A percentile compares a stretch with the other conserved stretches of the same genome.
Evolutionary conservation across 2,329 filamentous ascomycete species (phyloP).

Genomic region (Allantophomopsis cytisporea): DNA sequence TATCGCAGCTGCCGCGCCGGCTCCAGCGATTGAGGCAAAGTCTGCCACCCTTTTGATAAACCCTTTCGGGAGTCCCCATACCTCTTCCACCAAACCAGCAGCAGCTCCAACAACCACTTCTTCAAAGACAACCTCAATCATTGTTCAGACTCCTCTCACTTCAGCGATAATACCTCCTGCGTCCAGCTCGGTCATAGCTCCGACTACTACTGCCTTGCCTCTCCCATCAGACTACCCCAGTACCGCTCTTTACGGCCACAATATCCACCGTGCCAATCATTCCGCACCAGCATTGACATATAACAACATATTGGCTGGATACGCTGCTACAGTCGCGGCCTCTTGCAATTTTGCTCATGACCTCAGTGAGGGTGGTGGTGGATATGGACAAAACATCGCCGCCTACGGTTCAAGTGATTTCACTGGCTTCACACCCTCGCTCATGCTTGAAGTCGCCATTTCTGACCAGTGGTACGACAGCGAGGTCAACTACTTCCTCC

Average conservation of each 20-base stretch:
- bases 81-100: constrained; percentile 4
- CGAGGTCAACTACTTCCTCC: constrained; percentile 46
- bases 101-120: constrained; percentile 1
- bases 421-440: constrained; percentile 30
- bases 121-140: constrained; percentile 5
- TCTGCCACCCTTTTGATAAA: background rate
- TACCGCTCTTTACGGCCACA: constrained; percentile 60
- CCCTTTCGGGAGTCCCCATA: background rate
- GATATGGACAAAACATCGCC: constrained; percentile 89
- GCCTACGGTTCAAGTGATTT: constrained; percentile 34
- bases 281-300: constrained; percentile 53
- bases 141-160: background rate
- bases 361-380: constrained; percentile 34
- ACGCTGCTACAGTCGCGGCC: constrained; percentile 48
- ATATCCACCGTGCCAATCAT: constrained; percentile 76
- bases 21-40: background rate
- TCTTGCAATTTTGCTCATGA: constrained; percentile 65
- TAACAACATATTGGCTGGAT: constrained; percentile 47
- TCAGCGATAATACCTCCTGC: too few relatives aligned
- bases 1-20: constrained; percentile 19
- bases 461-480: constrained; percentile 83
- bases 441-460: constrained; percentile 52
- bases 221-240: constrained; percentile 16
- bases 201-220: background rate
- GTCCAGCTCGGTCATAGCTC: constrained; percentile 7